Percentiles rank a stretch among this genome's conserved stretches.
Evolutionary conservation across 176 grass and related monocot species (phyloP).

Genomic region (Elymus sibiricus): DNA sequence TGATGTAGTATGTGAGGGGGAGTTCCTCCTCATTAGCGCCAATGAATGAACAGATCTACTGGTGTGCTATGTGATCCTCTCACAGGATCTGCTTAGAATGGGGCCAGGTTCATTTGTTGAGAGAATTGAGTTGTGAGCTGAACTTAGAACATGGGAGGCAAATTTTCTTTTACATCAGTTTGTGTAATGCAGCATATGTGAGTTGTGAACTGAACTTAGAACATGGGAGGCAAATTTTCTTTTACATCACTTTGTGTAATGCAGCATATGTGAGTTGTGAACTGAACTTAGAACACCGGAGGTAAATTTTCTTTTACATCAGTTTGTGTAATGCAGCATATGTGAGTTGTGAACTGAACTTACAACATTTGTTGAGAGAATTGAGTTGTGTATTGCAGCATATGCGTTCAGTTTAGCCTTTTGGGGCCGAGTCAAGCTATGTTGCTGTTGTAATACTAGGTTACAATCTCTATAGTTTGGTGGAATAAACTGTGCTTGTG

Average conservation of each 20-base stretch:
- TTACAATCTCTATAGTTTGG: background rate
- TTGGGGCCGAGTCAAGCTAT: background rate
- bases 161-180: background rate
- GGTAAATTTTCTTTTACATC: background rate
- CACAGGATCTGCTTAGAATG: background rate
- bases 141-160: conserved; percentile 7
- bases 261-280: background rate
- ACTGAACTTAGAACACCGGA: background rate
- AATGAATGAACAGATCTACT: conserved; percentile 22
- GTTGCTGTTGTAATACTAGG: background rate
- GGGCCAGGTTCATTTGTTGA: background rate
- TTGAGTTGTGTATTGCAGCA: background rate
- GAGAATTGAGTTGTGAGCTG: background rate
- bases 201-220: conserved; percentile 2
- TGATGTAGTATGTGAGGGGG: conserved; percentile 85
- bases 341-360: background rate
- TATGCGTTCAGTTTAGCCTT: too few relatives aligned
- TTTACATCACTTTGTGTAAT: conserved; percentile 6
- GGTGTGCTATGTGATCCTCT: background rate
- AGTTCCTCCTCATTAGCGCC: conserved; percentile 76
- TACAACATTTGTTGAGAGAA: background rate
- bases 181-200: background rate
- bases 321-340: background rate
- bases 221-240: background rate
- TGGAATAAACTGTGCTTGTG: background rate